Evolutionary conservation across 2,329 filamentous ascomycete species (phyloP), one percentile per base, ranked within the genome.

Genomic region (Aspergillus glaucus): DNA sequence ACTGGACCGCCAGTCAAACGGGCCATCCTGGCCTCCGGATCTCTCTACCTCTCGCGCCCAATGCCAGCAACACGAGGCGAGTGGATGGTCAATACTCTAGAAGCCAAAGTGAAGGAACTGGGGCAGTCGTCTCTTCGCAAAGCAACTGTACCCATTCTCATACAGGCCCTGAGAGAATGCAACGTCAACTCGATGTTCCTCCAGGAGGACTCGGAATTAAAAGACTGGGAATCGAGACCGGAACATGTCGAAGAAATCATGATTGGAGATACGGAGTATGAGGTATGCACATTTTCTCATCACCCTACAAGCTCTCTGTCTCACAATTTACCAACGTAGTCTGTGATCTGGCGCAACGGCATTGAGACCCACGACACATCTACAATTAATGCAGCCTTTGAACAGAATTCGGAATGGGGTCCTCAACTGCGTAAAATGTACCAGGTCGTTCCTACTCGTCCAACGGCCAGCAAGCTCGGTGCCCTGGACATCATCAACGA

Each of bases 301-400:
- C 7, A 8, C 8, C 6, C 2, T 45, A 41, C 12, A 22, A 4
- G 14, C 1, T 10, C 26, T 7, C 9, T 28, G 15, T 17, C 8
- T 44, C 19, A 45, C 28, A 49, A 34, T 39, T 5, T 32, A 19
- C 12, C 9, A n/a, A 4, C 55, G 47, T 28, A 74, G 72, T 70
- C 72, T 0, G 65, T 72, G 1, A 68, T 76, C 26, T 76, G 73
- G 73, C 64, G 69, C 19, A 68, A 69, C 21, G 73, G 72, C 0
- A 61, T 76, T 30, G 71, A 73, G 50, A 52, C 60, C 2, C 56
- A 67, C 26, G 59, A 63, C 4, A 58, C 64, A 3, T 19, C 37
- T 19, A 19, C 15, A 4, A 40, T 40, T 8, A 40, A 15, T 21
- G 37, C n/a, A 1, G 15, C 37, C 2, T 57, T 67, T 24, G 59